These are phyloP conservation scores for Fomitopsis schrenkii DNA, from an alignment of 1,284 basidiomycete genomes.

Conservation along the genomic window DNA sequence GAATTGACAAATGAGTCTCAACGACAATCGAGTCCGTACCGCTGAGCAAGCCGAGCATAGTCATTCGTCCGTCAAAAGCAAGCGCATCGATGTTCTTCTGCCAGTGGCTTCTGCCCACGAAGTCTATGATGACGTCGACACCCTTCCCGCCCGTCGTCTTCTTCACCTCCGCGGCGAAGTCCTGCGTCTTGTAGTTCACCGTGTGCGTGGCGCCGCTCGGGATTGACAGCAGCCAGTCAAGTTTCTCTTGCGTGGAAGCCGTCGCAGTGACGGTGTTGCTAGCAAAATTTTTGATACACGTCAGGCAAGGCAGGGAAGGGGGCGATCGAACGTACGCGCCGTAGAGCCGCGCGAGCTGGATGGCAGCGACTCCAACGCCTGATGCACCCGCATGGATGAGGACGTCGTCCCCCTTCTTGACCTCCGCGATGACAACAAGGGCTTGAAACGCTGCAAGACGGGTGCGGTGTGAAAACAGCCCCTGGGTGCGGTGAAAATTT, in stretches of 20 bases:
- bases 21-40: constrained; percentile 39
- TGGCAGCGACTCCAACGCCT: constrained; percentile 88
- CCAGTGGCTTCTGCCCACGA: constrained; percentile 85
- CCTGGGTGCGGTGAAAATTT: too few relatives aligned
- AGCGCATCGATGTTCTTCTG: constrained; percentile 77
- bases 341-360: constrained; percentile 78
- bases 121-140: constrained; percentile 85
- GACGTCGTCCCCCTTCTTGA: constrained; percentile 72
- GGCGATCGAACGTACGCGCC: constrained; percentile 57
- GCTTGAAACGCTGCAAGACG: constrained; percentile 74
- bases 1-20: neutral
- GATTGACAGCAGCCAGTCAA: constrained; percentile 69
- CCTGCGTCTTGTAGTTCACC: constrained; percentile 84
- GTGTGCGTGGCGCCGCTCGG: constrained; percentile 67
- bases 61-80: constrained; percentile 78
- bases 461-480: constrained; percentile 1
- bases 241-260: constrained; percentile 83
- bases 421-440: constrained; percentile 63
- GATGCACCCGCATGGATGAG: constrained; percentile 89
- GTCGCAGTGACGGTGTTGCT: constrained; percentile 79
- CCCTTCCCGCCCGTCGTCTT: constrained; percentile 62
- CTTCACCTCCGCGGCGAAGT: constrained; percentile 72
- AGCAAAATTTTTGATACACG: neutral
- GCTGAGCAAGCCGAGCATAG: constrained; percentile 63
- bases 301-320: constrained; percentile 6